These are phyloP conservation scores for Geotrichum bryndzae DNA, from an alignment of 1,139 yeast species.

Conservation along the genomic window DNA sequence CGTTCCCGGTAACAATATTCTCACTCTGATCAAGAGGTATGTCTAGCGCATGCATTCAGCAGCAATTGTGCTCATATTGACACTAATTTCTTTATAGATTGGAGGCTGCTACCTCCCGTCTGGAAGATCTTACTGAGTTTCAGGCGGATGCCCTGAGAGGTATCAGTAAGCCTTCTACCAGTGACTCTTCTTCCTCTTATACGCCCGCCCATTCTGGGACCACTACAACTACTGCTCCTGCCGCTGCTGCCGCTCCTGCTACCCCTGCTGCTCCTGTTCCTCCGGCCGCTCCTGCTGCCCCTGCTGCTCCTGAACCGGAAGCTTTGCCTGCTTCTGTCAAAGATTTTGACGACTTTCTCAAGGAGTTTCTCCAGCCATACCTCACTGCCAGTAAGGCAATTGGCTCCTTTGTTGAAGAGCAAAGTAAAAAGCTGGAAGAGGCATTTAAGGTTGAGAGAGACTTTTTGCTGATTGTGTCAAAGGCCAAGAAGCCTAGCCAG, in stretches of 20 bases:
- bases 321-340: conserved; percentile 27
- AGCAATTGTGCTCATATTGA: neutral
- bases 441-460: conserved; percentile 58
- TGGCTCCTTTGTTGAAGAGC: conserved; percentile 19
- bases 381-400: conserved; percentile 13
- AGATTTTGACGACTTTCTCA: conserved; percentile 52
- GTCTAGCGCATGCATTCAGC: conserved; percentile 19
- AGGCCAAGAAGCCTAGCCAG: conserved; percentile 59
- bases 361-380: conserved; percentile 54
- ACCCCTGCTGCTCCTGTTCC: conserved; percentile 22
- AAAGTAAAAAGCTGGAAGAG: conserved; percentile 35
- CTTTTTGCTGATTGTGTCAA: conserved; percentile 55
- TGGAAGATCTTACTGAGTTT: conserved; percentile 79
- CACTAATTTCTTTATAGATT: conserved; percentile 40
- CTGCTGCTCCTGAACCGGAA: conserved; percentile 19
- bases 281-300: conserved; percentile 22
- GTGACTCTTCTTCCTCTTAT: conserved; percentile 21
- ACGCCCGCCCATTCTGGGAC: conserved; percentile 20
- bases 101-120: conserved; percentile 89
- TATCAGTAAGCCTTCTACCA: conserved; percentile 18
- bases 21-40: conserved; percentile 64
- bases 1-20: conserved; percentile 74
- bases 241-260: conserved; percentile 14
- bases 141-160: conserved; percentile 48
- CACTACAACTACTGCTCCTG: conserved; percentile 1